Evolutionary conservation across 164 flowering plant species (phyloP).

Genomic region (Chloranthus sessilifolius): DNA sequence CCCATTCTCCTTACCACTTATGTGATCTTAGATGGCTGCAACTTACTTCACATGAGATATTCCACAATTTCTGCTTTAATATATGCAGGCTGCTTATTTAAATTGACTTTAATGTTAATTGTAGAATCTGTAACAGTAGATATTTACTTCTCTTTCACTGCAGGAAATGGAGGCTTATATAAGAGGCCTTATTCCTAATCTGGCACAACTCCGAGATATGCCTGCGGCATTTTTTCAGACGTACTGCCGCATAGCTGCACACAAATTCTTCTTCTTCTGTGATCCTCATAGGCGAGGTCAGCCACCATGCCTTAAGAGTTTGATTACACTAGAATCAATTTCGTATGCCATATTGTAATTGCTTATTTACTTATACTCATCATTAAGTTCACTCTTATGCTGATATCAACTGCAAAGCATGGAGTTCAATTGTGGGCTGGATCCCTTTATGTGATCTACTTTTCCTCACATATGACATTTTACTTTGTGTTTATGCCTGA

Average conservation of each 20-base stretch:
- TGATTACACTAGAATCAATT: too few relatives aligned
- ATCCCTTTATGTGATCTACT: too few relatives aligned
- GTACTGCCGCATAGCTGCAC: slow-evolving; percentile 97
- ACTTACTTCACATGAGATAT: slow-evolving; percentile 1
- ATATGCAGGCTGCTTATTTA: neutral
- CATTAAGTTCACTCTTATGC: too few relatives aligned
- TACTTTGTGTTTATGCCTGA: too few relatives aligned
- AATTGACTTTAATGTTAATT: neutral
- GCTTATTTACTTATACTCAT: too few relatives aligned
- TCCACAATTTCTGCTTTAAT: neutral
- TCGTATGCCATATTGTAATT: too few relatives aligned
- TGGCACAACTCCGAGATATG: slow-evolving; percentile 96
- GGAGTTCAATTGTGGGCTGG: too few relatives aligned
- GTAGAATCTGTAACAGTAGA: neutral
- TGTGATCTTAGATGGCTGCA: neutral
- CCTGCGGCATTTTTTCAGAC: slow-evolving; percentile 75
- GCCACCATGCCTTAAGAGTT: slow-evolving; percentile 11
- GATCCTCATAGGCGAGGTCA: slow-evolving; percentile 97
- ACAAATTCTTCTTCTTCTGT: slow-evolving; percentile 96
- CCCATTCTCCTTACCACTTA: neutral
- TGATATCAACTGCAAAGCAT: too few relatives aligned
- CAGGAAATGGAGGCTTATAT: slow-evolving; percentile 98
- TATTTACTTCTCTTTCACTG: slow-evolving; percentile 4
- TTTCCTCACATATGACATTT: too few relatives aligned
- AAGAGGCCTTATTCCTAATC: slow-evolving; percentile 91